Evolutionary conservation across 2,329 filamentous ascomycete genomes (phyloP).

Genomic region (Fusarium fracticaudum): DNA sequence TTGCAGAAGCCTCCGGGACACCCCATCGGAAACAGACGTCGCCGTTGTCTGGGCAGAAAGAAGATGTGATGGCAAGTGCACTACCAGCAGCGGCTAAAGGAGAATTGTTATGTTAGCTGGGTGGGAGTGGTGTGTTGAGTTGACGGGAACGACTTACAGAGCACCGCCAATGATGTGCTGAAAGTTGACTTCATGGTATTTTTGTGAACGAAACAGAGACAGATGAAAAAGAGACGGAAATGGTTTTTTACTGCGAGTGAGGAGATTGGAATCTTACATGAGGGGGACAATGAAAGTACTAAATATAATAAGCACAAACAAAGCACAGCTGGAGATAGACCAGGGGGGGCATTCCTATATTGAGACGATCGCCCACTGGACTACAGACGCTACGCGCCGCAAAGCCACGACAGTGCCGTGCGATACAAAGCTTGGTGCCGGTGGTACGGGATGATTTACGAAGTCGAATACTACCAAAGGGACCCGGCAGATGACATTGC

Average conservation of each 20-base stretch:
- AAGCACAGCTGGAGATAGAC: slow-evolving; percentile 18
- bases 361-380: slow-evolving; percentile 16
- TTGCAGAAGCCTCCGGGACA: slow-evolving; percentile 60
- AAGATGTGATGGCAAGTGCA: slow-evolving; percentile 41
- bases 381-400: slow-evolving; percentile 7
- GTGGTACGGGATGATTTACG: neutral
- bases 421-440: neutral
- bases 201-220: neutral
- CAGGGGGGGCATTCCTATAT: slow-evolving; percentile 8
- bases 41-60: slow-evolving; percentile 53
- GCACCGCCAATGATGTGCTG: slow-evolving; percentile 23
- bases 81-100: slow-evolving; percentile 36
- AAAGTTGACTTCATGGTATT: slow-evolving; percentile 33
- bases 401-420: slow-evolving; percentile 17
- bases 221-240: neutral
- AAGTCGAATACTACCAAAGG: neutral
- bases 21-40: slow-evolving; percentile 66
- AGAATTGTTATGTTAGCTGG: slow-evolving; percentile 11
- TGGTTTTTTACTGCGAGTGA: neutral
- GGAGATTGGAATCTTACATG: slow-evolving; percentile 5
- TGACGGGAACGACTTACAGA: slow-evolving; percentile 33
- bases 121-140: neutral
- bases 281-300: slow-evolving; percentile 7
- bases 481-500: slow-evolving; percentile 21
- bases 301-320: slow-evolving; percentile 25